Evolutionary conservation across 1,284 basidiomycete genomes (phyloP), one percentile per base, ranked within the genome.

Genomic region (Inonotus obliquus): DNA sequence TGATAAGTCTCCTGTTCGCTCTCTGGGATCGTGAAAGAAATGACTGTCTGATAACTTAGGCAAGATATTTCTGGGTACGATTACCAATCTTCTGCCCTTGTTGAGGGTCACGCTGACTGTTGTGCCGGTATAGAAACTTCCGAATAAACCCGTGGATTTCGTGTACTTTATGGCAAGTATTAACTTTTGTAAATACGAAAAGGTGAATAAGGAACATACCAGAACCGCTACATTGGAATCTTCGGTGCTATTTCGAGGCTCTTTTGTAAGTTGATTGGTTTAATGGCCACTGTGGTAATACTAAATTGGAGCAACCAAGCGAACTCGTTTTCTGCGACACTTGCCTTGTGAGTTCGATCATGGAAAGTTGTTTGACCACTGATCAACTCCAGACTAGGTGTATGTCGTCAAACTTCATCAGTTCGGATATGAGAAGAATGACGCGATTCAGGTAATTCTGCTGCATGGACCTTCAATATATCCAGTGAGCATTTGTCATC

Each of bases 181-280:
- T 19, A 23, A 2, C 19, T 10, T 23, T 32, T 25, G n/a, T 2
- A 14, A 6, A 59, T 27, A 7, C 5, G 2, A 47, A 17, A 9
- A 49, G n/a, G 2, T 19, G 9, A 17, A 13, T 17, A 37, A 9
- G 17, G 13, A 6, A 10, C 14, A 49, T 10, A 21, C 13, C 27
- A 59, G 57, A 59, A 59, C 14, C 57, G 57, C 9, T 51, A 59
- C 32, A 25, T 59, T 1, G 47, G 57, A 11, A 59, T 59, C 10
- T 38, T 59, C 17, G 47, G 47, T 38, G 57, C 45, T 37, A 3
- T 39, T 17, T 2, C 32, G 1, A 13, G 6, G 10, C 35, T 52
- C 5, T 10, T 17, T 6, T 4, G 49, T 51, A 23, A 49, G 49
- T 39, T 9, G 23, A 27, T 6, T 19, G 7, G 23, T 38, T 27